Base-by-base conservation (phyloP, 2,329 filamentous ascomycete species). In the Colletotrichum sp. region DNA sequence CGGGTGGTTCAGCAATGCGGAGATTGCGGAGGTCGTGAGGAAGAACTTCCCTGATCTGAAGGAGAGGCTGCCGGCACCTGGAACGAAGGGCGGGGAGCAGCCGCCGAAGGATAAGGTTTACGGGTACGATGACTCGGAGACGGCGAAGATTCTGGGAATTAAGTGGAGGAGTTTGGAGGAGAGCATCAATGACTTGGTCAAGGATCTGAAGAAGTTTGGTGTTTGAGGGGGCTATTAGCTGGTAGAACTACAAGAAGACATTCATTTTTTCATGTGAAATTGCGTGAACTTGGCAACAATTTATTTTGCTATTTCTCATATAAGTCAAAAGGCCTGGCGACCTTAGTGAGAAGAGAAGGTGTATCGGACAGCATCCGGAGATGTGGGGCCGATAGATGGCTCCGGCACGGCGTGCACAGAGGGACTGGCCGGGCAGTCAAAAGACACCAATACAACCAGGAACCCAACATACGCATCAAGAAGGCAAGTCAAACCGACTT, bases 81-180 rank as follows among this genome's bases (percentile, higher is more conserved):
- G 87, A 18, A 83, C 84, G 12, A 80, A 83, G 72, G 88, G 89
- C 15, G 88, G 88, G n/a, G 86, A 86, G 77, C 52, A 85, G 71
- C 81, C 85, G 18, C 81, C 85, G 4, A 82, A 82, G 73, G 83
- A 83, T 5, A 79, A 87, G 77, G 79, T 90, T 59, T 93, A 89
- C 81, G 85, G 85, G 76, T 90, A 88, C 73, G 89, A 94, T 81
- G 94, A 92, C 81, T 87, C 86, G 67, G 88, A 88, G 80, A 91
- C 91, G 2, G 89, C 88, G 30, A 88, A 91, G 80, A 79, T 93
- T 63, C 82, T 95, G 75, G 92, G 92, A 1, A 88, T 94, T 65
- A 84, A 93, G 75, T 95, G 91, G 87, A 91, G 86, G 77, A 82
- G 85, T 6, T 80, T 95, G 39, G 92, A 95, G 83, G 87, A 93